Evolutionary conservation across 2,329 filamentous ascomycete genomes (phyloP).

Genomic region (Hortaea sp.): DNA sequence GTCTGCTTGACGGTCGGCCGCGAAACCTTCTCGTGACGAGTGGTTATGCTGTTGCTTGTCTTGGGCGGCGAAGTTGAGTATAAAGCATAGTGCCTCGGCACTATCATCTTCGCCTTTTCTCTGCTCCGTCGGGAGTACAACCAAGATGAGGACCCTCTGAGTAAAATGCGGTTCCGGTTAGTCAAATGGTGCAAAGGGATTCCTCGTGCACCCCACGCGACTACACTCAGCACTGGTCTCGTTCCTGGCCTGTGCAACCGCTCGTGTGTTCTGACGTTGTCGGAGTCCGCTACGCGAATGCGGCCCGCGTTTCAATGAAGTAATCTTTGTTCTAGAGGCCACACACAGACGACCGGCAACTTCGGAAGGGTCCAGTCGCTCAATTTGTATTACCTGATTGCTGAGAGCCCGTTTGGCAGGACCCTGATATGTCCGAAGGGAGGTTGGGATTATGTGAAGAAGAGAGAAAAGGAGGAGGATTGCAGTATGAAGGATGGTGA

Average conservation of each 20-base stretch:
- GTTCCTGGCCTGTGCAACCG: background rate
- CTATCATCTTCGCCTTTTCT: constrained; percentile 28
- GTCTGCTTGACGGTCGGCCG: too few species aligned
- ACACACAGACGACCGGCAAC: background rate
- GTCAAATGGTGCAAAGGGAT: background rate
- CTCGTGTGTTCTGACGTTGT: background rate
- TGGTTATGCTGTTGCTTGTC: too few species aligned
- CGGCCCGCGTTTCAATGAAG: background rate
- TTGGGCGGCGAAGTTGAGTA: constrained; percentile 23
- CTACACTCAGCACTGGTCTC: background rate
- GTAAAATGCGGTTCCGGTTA: background rate
- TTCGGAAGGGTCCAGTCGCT: background rate
- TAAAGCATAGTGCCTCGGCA: constrained; percentile 37
- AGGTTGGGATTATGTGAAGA: background rate
- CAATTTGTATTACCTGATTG: background rate
- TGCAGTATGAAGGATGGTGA: background rate
- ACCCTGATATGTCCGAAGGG: background rate
- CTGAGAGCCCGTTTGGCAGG: background rate
- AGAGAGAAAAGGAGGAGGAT: background rate
- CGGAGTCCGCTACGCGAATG: background rate
- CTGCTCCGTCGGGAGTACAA: background rate
- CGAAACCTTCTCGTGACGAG: too few species aligned
- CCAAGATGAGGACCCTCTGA: background rate
- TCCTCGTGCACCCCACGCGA: background rate
- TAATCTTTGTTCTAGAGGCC: background rate